Conservation (phyloP, 192 early-diverging fungal species). For the Diversispora epigaea region DNA sequence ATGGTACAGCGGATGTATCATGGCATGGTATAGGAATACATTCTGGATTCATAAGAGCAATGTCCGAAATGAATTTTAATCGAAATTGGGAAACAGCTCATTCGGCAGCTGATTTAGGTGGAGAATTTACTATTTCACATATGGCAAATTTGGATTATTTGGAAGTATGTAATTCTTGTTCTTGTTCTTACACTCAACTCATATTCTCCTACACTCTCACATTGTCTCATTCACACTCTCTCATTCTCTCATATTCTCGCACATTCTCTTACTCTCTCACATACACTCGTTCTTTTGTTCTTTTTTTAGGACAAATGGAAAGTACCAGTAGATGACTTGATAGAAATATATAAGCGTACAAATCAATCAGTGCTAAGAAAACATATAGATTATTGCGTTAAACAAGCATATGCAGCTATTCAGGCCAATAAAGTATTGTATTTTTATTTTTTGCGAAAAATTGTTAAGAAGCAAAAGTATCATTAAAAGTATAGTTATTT, state of each 20-base stretch:
- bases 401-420: slow-evolving; percentile 55
- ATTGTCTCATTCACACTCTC: not conserved
- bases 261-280: not conserved
- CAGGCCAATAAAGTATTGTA: slow-evolving; percentile 48
- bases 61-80: slow-evolving; percentile 53
- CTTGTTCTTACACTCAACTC: not conserved
- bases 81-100: slow-evolving; percentile 53
- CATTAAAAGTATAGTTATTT: not conserved
- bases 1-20: slow-evolving; percentile 64
- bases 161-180: not conserved
- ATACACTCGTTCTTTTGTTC: not conserved
- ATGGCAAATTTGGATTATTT: slow-evolving; percentile 24
- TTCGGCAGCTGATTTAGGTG: slow-evolving; percentile 60
- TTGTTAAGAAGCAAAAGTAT: not conserved
- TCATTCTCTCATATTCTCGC: not conserved
- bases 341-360: slow-evolving; percentile 57
- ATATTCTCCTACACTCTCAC: not conserved
- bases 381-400: slow-evolving; percentile 56
- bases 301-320: slow-evolving; percentile 48
- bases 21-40: slow-evolving; percentile 65
- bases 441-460: not conserved
- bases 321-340: slow-evolving; percentile 64
- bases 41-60: slow-evolving; percentile 58
- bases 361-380: slow-evolving; percentile 42
- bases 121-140: slow-evolving; percentile 57